Conservation (phyloP, 306 rosid species). For the Prunus fruticosa region DNA sequence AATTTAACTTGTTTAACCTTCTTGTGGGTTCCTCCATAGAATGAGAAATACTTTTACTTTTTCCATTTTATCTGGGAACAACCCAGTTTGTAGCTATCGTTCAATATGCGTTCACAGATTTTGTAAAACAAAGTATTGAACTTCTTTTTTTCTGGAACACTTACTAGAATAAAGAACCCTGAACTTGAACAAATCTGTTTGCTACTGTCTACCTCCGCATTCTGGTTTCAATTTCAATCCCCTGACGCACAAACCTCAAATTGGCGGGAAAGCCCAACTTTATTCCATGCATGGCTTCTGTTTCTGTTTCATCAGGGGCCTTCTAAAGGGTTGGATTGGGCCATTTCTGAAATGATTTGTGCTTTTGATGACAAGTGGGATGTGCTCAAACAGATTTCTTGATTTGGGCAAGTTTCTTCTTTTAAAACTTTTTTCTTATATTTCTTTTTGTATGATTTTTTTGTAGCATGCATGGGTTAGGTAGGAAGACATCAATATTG, state of each 20-base stretch:
- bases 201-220: not conserved
- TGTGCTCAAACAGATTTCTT: too few species aligned
- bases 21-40: not conserved
- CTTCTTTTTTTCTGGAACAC: not conserved
- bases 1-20: not conserved
- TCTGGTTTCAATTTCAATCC: not conserved
- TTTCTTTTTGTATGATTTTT: too few species aligned
- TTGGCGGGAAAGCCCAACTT: not conserved
- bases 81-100: not conserved
- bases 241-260: not conserved
- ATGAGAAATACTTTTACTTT: not conserved
- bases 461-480: too few species aligned
- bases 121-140: not conserved
- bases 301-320: not conserved
- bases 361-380: not conserved
- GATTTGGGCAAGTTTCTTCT: not conserved
- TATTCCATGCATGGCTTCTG: not conserved
- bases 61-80: not conserved
- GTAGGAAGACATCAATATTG: too few species aligned
- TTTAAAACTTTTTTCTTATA: not conserved
- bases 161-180: not conserved
- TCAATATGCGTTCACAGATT: not conserved
- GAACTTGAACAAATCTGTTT: not conserved
- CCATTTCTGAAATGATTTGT: not conserved
- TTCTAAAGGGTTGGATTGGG: not conserved